These are phyloP conservation scores for Taphrina populina DNA, from an alignment of 1,139 yeast genomes.

Conservation along the genomic window DNA sequence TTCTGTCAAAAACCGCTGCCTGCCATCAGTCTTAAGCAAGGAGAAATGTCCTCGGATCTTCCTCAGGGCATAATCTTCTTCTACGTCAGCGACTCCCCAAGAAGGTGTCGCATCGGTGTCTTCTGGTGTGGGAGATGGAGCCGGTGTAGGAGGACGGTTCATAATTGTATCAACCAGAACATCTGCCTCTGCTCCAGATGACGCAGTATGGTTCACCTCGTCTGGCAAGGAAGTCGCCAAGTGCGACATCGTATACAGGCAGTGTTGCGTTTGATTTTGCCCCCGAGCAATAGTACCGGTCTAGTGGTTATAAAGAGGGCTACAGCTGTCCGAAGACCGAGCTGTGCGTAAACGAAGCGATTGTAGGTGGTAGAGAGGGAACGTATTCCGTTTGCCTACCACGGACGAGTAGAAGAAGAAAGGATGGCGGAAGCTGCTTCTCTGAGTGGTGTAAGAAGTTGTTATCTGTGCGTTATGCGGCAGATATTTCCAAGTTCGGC, in stretches of 20 bases:
- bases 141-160: conserved; percentile 41
- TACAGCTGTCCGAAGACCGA: too few species aligned
- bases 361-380: too few species aligned
- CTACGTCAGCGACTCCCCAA: conserved; percentile 25
- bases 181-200: background rate
- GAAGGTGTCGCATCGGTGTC: conserved; percentile 16
- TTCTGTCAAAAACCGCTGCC: conserved; percentile 41
- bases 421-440: too few species aligned
- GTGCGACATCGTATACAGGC: background rate
- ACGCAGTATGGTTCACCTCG: background rate
- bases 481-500: too few species aligned
- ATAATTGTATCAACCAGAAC: background rate
- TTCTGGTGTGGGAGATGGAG: conserved; percentile 42
- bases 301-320: too few species aligned
- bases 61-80: conserved; percentile 31
- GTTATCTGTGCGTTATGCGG: too few species aligned
- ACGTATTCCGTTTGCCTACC: too few species aligned
- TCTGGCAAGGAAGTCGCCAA: background rate
- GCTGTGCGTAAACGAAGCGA: too few species aligned
- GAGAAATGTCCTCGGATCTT: conserved; percentile 37
- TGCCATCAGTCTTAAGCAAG: conserved; percentile 34
- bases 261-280: too few species aligned
- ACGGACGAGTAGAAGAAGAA: too few species aligned
- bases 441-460: too few species aligned
- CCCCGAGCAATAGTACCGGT: too few species aligned